These are phyloP conservation scores for Cryptosporidium xiaoi DNA, from an alignment of 169 alveolate species.

Conservation along the genomic window DNA sequence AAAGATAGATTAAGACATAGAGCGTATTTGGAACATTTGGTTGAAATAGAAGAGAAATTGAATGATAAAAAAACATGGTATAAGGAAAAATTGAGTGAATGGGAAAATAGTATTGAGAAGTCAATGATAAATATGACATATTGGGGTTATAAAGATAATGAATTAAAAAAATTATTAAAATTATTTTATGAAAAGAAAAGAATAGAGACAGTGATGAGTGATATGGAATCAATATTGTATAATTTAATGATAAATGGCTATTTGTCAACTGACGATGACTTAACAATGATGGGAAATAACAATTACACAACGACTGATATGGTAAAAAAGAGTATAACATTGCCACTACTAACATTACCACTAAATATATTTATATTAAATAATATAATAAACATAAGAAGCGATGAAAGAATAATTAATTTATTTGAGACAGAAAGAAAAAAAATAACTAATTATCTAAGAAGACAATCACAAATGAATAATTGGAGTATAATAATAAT, in stretches of 20 bases:
- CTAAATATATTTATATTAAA: slow-evolving; percentile 7
- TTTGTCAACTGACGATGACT: slow-evolving; percentile 13
- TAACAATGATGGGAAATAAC: neutral
- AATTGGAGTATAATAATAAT: slow-evolving; percentile 31
- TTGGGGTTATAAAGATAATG: slow-evolving; percentile 31
- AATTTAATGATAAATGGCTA: slow-evolving; percentile 13
- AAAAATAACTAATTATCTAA: neutral
- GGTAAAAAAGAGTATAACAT: slow-evolving; percentile 28
- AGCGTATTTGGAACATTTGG: slow-evolving; percentile 39
- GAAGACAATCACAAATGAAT: slow-evolving; percentile 1
- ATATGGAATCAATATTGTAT: slow-evolving; percentile 12
- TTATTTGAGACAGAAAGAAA: slow-evolving; percentile 29
- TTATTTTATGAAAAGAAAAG: neutral
- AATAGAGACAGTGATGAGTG: slow-evolving; percentile 7
- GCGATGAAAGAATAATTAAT: slow-evolving; percentile 19
- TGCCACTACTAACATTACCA: slow-evolving; percentile 9
- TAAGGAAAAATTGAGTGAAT: slow-evolving; percentile 18
- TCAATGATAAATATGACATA: slow-evolving; percentile 27
- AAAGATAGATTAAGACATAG: slow-evolving; percentile 26
- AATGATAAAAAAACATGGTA: slow-evolving; percentile 21
- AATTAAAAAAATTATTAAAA: slow-evolving; percentile 5
- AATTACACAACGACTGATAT: slow-evolving; percentile 32
- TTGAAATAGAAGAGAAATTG: slow-evolving; percentile 32
- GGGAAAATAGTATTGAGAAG: slow-evolving; percentile 45
- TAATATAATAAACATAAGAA: neutral